Evolutionary conservation across 768 basidiomycete genomes (phyloP), one percentile per base, ranked within the genome.

Genomic region (Cystofilobasidium ferigula): DNA sequence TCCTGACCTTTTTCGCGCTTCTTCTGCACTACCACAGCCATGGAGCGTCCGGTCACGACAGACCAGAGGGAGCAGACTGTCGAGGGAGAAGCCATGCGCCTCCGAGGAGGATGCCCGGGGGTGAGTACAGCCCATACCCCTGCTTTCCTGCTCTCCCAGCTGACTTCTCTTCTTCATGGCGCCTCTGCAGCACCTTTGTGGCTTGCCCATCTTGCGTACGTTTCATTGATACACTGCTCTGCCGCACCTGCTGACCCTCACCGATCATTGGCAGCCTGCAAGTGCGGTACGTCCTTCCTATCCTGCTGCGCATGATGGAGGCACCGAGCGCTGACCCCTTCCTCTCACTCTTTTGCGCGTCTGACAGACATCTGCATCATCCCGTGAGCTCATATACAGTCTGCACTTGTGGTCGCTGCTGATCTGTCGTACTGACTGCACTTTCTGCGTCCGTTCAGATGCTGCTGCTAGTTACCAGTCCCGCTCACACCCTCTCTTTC

Each of bases 361-460:
- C 12, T 34, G 9, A 16, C 34, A 63, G 63, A 64, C 34, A 64
- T 64, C 54, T 64, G 63, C 63, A 58, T 64, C 63, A 64, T 64
- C 40, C 63, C 63, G 63, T 64, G 5, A 24, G 53, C 43, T 28
- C 38, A 30, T 14, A 16, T 42, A 42, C 16, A 7, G 16, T 38
- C n/a, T 34, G 18, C 40, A 34, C 28, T 34, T 12, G 22, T 10
- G 0, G 28, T n/a, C n/a, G n/a, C n/a, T n/a, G n/a, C n/a, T n/a
- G n/a, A n/a, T n/a, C n/a, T n/a, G n/a, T n/a, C n/a, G n/a, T n/a
- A n/a, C n/a, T n/a, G 40, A 42, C 40, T 42, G 40, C 10, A 10
- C 10, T 10, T 42, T 48, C 43, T 40, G 1, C 18, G 5, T 48
- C 28, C 42, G 0, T 51, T 47, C 42, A 26, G 62, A 24, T 63